Base-by-base conservation (phyloP, 164 flowering plant species). In the Vitis rotundifolia region DNA sequence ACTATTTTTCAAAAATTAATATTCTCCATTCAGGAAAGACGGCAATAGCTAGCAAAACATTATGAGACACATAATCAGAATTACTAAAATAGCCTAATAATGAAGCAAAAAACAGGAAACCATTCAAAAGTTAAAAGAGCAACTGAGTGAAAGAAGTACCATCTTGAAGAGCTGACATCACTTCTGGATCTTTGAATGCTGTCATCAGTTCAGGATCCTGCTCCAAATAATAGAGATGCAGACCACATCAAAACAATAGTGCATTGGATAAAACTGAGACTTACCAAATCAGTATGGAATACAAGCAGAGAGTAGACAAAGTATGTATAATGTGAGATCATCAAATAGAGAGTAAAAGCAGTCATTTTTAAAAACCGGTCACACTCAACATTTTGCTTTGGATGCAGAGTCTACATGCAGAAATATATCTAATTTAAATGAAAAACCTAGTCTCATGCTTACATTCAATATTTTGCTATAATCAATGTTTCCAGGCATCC, bases 121-220 rank as follows among this genome's bases (percentile, higher is more conserved):
- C 2, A 2, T 37, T 13, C 3, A 49, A 49, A 18, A 13, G 37
- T n/a, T 1, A 28, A 26, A 26, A 14, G 14, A 57, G 9, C 15
- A 61, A 28, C 60, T 26, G 26, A 19, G 22, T 26, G 8, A 11
- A 37, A 44, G 50, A 9, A 8, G 10, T 87, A 95, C 99, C 99
- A 86, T 95, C 99, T 73, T 91, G 96, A 63, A 95, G 93, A 68
- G 98, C 99, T 64, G 96, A 93, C 99, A 95, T 93, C 59, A 95
- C 83, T 72, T 95, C 98, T 50, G 97, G 98, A 79, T 95, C 99
- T 63, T 85, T 74, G 67, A 95, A 89, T 57, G 99, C 97, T 6
- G 93, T 80, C 98, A 95, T 90, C 81, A 95, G 73, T 66, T 95
- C 99, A 80, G 99, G 98, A 67, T 93, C 98, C 98, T 95, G 89